phyloP scores from a whole-genome alignment of 2,329 filamentous ascomycete species.

The Didymella arachidicola region DNA sequence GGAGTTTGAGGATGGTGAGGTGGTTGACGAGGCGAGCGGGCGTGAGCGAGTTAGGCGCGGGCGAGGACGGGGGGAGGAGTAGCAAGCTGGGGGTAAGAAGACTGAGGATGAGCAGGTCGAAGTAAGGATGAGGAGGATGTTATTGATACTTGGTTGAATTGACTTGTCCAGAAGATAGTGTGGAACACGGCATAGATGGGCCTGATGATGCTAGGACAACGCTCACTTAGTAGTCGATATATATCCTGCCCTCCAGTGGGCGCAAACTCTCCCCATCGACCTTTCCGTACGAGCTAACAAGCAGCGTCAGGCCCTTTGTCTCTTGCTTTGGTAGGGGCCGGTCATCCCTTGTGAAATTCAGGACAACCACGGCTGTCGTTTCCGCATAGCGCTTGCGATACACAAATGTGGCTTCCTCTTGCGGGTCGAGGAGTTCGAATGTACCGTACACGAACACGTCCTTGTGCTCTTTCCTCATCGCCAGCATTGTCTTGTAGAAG shows the following conservation, averaged over 20 bases:
- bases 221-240: constrained; percentile 37
- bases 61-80: too few relatives aligned
- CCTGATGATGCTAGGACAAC: too few relatives aligned
- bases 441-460: constrained; percentile 73
- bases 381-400: constrained; percentile 48
- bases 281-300: constrained; percentile 55
- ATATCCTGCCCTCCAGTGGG: constrained; percentile 50
- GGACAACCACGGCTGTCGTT: constrained; percentile 45
- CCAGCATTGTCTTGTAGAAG: constrained; percentile 69
- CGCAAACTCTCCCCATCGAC: constrained; percentile 33
- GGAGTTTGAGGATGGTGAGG: too few relatives aligned
- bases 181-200: not conserved
- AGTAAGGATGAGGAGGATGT: too few relatives aligned
- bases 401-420: constrained; percentile 63
- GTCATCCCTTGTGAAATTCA: constrained; percentile 49
- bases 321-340: constrained; percentile 15
- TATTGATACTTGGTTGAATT: not conserved
- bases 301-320: constrained; percentile 43
- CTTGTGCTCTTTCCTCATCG: constrained; percentile 65
- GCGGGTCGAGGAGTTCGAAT: constrained; percentile 63
- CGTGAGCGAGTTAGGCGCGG: too few relatives aligned
- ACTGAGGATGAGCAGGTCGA: too few relatives aligned
- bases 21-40: too few relatives aligned
- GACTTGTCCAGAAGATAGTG: too few relatives aligned
- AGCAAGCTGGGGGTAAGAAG: too few relatives aligned